phyloP scores from a whole-genome alignment of 768 basidiomycete genomes.

The Leccinum incarnatum region DNA sequence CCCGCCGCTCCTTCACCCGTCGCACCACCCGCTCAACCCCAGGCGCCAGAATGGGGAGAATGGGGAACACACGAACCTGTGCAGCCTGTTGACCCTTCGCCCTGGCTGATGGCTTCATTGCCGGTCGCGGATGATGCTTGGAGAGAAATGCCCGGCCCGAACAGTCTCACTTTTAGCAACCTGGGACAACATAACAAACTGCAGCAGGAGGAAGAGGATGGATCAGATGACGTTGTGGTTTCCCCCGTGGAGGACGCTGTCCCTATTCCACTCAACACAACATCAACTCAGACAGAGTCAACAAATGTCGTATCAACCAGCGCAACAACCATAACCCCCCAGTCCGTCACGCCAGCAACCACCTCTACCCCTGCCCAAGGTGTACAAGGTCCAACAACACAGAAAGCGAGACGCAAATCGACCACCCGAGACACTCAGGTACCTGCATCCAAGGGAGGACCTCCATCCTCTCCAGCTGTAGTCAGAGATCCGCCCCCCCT shows the following conservation, averaged over 20 bases:
- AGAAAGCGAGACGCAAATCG: slow-evolving; percentile 29
- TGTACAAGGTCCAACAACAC: slow-evolving; percentile 21
- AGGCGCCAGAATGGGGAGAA: slow-evolving; percentile 41
- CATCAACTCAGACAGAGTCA: slow-evolving; percentile 14
- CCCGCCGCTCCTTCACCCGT: slow-evolving; percentile 20
- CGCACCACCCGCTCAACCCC: slow-evolving; percentile 20
- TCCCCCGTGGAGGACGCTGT: slow-evolving; percentile 16
- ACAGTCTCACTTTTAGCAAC: slow-evolving; percentile 56
- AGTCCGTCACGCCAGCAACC: slow-evolving; percentile 8
- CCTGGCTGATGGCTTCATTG: slow-evolving; percentile 54
- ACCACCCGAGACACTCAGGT: slow-evolving; percentile 25
- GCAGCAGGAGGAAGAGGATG: slow-evolving; percentile 38
- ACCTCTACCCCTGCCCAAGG: slow-evolving; percentile 11
- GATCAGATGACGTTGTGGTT: slow-evolving; percentile 14
- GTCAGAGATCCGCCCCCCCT: slow-evolving; percentile 26
- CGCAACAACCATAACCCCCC: slow-evolving; percentile 1
- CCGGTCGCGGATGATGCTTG: slow-evolving; percentile 46
- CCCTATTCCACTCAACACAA: slow-evolving; percentile 15
- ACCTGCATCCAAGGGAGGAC: slow-evolving; percentile 18
- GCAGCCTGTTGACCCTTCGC: slow-evolving; percentile 42
- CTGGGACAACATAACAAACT: slow-evolving; percentile 59
- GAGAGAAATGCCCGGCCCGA: slow-evolving; percentile 41
- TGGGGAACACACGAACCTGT: slow-evolving; percentile 35
- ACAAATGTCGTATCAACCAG: slow-evolving; percentile 6
- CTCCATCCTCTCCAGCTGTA: slow-evolving; percentile 4